A percentile compares a stretch with the other conserved stretches of the same genome.
Evolutionary conservation across 2,329 filamentous ascomycete species (phyloP).

Genomic region (Cordyceps farinosa): DNA sequence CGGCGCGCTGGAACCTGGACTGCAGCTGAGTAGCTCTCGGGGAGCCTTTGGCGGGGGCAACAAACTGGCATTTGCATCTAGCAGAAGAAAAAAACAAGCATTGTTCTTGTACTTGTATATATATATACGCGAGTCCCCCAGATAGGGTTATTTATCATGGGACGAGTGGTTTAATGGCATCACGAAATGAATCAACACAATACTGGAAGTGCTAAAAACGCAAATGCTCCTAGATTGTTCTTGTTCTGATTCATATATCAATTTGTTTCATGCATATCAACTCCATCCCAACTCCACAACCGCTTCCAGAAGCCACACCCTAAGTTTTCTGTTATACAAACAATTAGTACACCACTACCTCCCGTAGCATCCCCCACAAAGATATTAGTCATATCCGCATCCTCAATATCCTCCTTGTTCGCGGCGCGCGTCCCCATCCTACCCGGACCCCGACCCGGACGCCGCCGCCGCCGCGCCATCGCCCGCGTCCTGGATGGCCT

Average conservation of each 20-base stretch:
- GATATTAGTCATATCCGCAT: rapidly evolving
- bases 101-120: neutral
- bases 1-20: constrained; percentile 28
- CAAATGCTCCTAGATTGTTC: neutral
- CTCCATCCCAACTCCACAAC: neutral
- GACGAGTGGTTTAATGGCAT: constrained; percentile 1
- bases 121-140: neutral
- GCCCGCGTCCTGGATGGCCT: constrained; percentile 63
- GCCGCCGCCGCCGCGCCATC: constrained; percentile 44
- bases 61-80: constrained; percentile 3
- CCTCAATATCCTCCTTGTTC: constrained; percentile 53
- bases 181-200: neutral
- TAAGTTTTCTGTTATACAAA: constrained; percentile 4
- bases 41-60: neutral
- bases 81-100: neutral
- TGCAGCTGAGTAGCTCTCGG: neutral
- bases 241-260: neutral
- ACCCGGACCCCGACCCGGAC: constrained; percentile 28
- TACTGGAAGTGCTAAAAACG: neutral
- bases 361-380: neutral
- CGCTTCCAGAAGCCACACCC: neutral
- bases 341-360: neutral
- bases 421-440: constrained; percentile 35
- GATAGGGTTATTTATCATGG: too few relatives aligned
- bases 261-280: neutral